Conservation (phyloP, 169 alveolate genomes). For the Amoebophrya sp. region DNA sequence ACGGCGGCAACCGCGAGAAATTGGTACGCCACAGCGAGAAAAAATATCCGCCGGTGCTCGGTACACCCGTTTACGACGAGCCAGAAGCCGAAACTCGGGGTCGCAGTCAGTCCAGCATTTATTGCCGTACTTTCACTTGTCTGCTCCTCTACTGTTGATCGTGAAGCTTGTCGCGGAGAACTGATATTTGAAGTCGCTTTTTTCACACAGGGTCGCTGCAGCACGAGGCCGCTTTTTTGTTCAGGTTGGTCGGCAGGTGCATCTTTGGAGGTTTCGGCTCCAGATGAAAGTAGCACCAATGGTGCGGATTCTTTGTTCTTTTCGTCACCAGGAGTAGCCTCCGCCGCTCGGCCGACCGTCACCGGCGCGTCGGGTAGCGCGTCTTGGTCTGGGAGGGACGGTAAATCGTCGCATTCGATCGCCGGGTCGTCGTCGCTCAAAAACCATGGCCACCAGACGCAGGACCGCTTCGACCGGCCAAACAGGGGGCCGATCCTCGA, state of each 20-base stretch:
- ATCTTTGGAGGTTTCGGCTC: not conserved
- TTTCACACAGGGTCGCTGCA: not conserved
- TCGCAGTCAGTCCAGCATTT: too few species aligned
- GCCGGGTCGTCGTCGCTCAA: not conserved
- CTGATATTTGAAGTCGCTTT: too few species aligned
- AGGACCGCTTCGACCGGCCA: not conserved
- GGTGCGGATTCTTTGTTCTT: too few species aligned
- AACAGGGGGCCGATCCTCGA: not conserved
- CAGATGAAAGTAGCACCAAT: not conserved
- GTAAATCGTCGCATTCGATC: not conserved
- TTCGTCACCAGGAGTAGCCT: too few species aligned
- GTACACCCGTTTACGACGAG: too few species aligned
- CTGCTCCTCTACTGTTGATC: not conserved
- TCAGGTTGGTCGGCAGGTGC: not conserved
- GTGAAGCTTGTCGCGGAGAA: too few species aligned
- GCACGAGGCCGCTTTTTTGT: not conserved
- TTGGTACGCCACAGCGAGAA: not conserved
- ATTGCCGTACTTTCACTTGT: not conserved
- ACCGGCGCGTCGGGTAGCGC: not conserved
- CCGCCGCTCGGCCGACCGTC: not conserved
- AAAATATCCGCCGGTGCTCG: not conserved
- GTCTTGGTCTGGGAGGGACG: not conserved
- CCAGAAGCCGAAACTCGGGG: too few species aligned
- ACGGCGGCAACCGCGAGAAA: not conserved
- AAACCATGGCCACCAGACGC: conserved; percentile 2